phyloP scores from a whole-genome alignment of 148 eudicot genomes.

The Chenopodium suecicum region DNA sequence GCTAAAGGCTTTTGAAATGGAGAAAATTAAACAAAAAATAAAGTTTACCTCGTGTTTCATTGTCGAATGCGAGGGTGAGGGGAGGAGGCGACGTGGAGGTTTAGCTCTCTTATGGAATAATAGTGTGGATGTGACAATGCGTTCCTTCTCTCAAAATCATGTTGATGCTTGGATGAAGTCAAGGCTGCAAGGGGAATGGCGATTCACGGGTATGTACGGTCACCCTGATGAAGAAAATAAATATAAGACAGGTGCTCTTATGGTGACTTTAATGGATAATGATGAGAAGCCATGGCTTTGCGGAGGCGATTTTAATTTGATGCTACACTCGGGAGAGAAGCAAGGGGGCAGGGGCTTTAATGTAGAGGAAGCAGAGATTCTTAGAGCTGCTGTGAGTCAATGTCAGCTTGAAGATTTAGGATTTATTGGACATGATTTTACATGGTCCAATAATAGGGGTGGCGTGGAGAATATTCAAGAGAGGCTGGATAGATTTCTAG shows the following conservation, averaged over 20 bases:
- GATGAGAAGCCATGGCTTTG: neutral
- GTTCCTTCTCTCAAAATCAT: neutral
- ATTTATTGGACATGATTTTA: too few relatives aligned
- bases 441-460: too few relatives aligned
- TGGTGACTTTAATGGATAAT: too few relatives aligned
- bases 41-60: too few relatives aligned
- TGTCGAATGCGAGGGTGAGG: neutral
- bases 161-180: neutral
- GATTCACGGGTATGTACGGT: neutral
- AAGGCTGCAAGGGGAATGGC: neutral
- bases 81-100: neutral
- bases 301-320: too few relatives aligned
- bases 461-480: too few relatives aligned
- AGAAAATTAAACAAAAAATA: too few relatives aligned
- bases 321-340: neutral
- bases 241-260: neutral
- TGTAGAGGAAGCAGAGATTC: too few relatives aligned
- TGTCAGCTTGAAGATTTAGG: too few relatives aligned
- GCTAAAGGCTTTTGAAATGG: too few relatives aligned
- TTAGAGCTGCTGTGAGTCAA: too few relatives aligned
- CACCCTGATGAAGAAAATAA: neutral
- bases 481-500: too few relatives aligned
- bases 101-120: neutral
- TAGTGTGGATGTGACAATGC: neutral
- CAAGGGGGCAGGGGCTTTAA: neutral